Evolutionary conservation across 2,329 filamentous ascomycete genomes (phyloP).

Genomic region (Fusarium sp.): DNA sequence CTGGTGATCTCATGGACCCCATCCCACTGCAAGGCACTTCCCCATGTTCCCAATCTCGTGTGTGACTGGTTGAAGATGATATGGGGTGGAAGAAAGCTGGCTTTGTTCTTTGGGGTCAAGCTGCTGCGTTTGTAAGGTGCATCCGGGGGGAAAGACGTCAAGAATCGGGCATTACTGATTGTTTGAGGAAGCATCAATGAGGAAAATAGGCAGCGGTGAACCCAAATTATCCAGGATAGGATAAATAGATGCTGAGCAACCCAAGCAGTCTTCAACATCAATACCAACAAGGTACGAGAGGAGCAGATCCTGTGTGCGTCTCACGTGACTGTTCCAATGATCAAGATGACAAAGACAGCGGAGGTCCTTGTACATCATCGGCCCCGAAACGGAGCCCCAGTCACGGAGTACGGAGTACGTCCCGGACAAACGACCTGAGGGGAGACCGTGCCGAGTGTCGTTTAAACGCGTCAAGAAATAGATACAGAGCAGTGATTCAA

Average conservation of each 20-base stretch:
- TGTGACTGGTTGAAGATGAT: constrained; percentile 28
- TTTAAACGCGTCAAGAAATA: constrained; percentile 4
- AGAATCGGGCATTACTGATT: not conserved
- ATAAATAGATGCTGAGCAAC: not conserved
- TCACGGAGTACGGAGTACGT: constrained; percentile 38
- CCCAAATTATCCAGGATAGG: not conserved
- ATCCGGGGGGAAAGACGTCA: not conserved
- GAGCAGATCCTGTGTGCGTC: not conserved
- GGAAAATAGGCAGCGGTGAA: not conserved
- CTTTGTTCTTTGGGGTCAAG: constrained; percentile 5
- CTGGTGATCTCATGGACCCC: constrained; percentile 32
- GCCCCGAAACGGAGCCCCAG: constrained; percentile 26
- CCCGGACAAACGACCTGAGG: constrained; percentile 20
- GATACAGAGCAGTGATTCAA: constrained; percentile 1
- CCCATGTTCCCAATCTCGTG: constrained; percentile 30
- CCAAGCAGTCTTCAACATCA: not conserved
- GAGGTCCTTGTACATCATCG: constrained; percentile 30
- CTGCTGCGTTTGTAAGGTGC: not conserved
- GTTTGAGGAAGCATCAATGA: not conserved
- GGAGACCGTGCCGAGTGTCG: constrained; percentile 6
- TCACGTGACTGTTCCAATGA: constrained; percentile 22
- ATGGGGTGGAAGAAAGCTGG: constrained; percentile 15
- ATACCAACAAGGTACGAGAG: not conserved
- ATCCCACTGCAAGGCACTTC: constrained; percentile 20
- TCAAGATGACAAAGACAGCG: constrained; percentile 27